Base-by-base conservation (phyloP, 768 basidiomycete species). In the Mycena capillaripes region DNA sequence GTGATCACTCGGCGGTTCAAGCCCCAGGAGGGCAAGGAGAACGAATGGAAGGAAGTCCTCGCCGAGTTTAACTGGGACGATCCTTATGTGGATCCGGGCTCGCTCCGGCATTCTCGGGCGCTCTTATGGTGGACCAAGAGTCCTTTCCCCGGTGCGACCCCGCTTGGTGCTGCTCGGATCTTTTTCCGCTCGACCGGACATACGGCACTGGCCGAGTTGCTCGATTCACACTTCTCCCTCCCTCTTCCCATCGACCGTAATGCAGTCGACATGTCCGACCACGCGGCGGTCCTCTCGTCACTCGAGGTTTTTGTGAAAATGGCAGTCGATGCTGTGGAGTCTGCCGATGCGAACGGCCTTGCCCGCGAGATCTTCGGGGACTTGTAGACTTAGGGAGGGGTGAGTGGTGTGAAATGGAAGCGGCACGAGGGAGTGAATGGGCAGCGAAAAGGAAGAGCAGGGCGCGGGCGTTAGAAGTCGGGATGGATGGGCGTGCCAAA, bases 281-380 rank as follows among this genome's bases (percentile, higher is more conserved):
- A 56, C 32, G 32, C 10, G 23, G 40, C 48, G 12, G 30, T 63
- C 38, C 60, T 70, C 36, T 53, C 23, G 40, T 70, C 69, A 38
- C 60, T 63, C 59, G 3, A 55, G 40, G 60, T 14, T 25, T 50
- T 70, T 27, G 60, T 70, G 50, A 40, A 63, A 56, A 21, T 46
- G 44, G 55, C 65, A 36, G 65, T 66, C 57, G 65, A 40, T n/a
- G 65, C 65, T 57, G 38, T 66, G 55, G 16, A 11, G 17, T 66
- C 55, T 46, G 64, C 57, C 64, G 64, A 66, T 46, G 40, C 42
- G 21, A 44, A 30, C 53, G 57, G 53, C 40, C 53, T 66, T 66
- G 34, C 34, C 34, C 12, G 34, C 34, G 34, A 36, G 34, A 36
- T 36, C 32, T 58, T 36, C 38, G 32, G 32, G 7, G 6, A 36